These are phyloP conservation scores for Penicillium odoratum DNA, from an alignment of 495 filamentous ascomycete species.

Conservation along the genomic window DNA sequence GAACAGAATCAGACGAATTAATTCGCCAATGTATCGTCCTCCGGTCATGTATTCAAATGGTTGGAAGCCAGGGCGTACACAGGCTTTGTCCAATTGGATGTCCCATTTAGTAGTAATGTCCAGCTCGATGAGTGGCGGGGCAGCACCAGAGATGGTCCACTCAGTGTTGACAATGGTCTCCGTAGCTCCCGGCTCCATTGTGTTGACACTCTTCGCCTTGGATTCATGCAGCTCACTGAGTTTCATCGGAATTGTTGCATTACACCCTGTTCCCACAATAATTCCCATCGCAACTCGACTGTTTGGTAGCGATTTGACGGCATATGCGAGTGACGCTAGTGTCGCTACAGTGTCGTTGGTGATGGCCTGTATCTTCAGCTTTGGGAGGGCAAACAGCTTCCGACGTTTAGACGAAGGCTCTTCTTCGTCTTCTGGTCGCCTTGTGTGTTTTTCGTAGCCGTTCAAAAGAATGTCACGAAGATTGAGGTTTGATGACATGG, in stretches of 20 bases:
- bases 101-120: constrained; percentile 74
- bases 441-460: constrained; percentile 65
- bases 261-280: constrained; percentile 81
- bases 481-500: constrained; percentile 69
- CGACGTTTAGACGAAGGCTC: constrained; percentile 47
- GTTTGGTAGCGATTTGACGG: constrained; percentile 59
- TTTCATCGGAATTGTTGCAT: constrained; percentile 76
- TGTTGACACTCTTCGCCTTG: constrained; percentile 52
- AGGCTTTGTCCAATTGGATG: constrained; percentile 58
- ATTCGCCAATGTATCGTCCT: constrained; percentile 79
- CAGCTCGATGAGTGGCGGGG: constrained; percentile 61
- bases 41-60: constrained; percentile 88
- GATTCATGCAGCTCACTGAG: constrained; percentile 60
- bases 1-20: constrained; percentile 69
- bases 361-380: constrained; percentile 71
- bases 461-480: constrained; percentile 65
- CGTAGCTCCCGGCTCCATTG: constrained; percentile 45
- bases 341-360: constrained; percentile 82
- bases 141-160: constrained; percentile 77
- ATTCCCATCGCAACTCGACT: constrained; percentile 76
- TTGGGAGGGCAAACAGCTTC: constrained; percentile 57
- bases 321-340: constrained; percentile 72
- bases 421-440: constrained; percentile 44
- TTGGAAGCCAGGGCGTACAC: constrained; percentile 76
- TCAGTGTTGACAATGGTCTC: constrained; percentile 82